These are phyloP conservation scores for Anethum foeniculum DNA, from an alignment of 140 eudicot species.

Conservation along the genomic window DNA sequence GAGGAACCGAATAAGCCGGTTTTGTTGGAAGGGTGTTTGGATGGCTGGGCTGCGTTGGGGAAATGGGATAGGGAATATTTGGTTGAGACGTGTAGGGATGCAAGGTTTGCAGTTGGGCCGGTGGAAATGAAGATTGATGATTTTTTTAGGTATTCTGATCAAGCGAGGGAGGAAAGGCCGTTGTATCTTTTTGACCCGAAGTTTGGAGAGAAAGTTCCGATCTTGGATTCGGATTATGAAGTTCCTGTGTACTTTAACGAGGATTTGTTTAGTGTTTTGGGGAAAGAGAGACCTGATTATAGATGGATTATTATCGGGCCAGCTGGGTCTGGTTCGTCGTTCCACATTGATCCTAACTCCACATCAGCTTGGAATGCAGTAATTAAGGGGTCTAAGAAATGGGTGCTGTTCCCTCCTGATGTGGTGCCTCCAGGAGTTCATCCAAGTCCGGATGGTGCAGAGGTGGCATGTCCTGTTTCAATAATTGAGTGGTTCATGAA, in stretches of 20 bases:
- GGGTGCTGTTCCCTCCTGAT: constrained; percentile 93
- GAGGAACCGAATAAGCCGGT: constrained; percentile 91
- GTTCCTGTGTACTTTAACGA: constrained; percentile 70
- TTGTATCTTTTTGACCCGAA: constrained; percentile 91
- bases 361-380: constrained; percentile 99
- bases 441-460: constrained; percentile 96
- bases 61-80: constrained; percentile 81
- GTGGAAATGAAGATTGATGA: constrained; percentile 72
- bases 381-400: constrained; percentile 88
- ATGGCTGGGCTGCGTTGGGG: constrained; percentile 55
- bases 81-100: constrained; percentile 45
- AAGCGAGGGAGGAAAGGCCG: constrained; percentile 78
- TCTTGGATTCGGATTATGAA: constrained; percentile 57
- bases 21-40: constrained; percentile 87
- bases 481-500: constrained; percentile 98
- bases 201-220: constrained; percentile 65
- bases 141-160: constrained; percentile 64
- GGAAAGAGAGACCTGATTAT: constrained; percentile 87
- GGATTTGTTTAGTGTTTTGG: constrained; percentile 84
- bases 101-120: constrained; percentile 74
- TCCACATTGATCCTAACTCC: constrained; percentile 95
- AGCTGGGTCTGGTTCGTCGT: constrained; percentile 94
- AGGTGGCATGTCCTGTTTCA: constrained; percentile 96
- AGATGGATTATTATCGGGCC: constrained; percentile 97
- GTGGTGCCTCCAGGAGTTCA: constrained; percentile 94